A percentile compares a stretch with the other conserved stretches of the same genome.
Evolutionary conservation across 2,329 filamentous ascomycete genomes (phyloP).

Genomic region (Pseudocercospora eumusae): DNA sequence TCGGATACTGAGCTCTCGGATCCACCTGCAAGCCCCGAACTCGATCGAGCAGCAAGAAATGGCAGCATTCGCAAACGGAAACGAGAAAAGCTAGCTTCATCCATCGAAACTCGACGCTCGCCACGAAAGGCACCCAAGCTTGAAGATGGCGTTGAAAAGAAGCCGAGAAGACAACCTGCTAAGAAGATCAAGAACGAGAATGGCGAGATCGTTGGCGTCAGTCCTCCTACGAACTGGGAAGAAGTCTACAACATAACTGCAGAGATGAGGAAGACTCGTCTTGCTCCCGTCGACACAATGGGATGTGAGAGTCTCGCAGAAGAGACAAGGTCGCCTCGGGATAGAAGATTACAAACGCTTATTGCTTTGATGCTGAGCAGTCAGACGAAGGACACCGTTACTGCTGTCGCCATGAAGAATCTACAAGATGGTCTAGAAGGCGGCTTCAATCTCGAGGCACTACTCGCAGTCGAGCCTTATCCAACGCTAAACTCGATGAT

Average conservation of each 20-base stretch:
- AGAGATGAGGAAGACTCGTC: slow-evolving; percentile 71
- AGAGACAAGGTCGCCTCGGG: slow-evolving; percentile 50
- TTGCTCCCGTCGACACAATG: slow-evolving; percentile 94
- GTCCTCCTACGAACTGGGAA: slow-evolving; percentile 77
- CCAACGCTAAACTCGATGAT: slow-evolving; percentile 71
- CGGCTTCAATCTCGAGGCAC: slow-evolving; percentile 72
- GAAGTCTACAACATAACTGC: slow-evolving; percentile 75
- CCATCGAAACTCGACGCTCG: slow-evolving; percentile 29
- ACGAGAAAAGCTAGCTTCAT: slow-evolving; percentile 22
- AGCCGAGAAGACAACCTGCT: slow-evolving; percentile 35
- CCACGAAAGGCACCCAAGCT: slow-evolving; percentile 35
- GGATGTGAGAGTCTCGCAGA: slow-evolving; percentile 80
- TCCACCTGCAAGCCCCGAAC: slow-evolving; percentile 22
- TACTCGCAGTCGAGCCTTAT: slow-evolving; percentile 68
- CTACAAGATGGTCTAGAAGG: slow-evolving; percentile 71
- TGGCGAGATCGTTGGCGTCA: slow-evolving; percentile 30
- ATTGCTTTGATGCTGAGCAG: slow-evolving; percentile 86
- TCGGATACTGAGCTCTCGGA: slow-evolving; percentile 24
- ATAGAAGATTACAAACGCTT: slow-evolving; percentile 81
- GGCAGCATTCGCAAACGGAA: slow-evolving; percentile 31
- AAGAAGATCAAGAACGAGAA: slow-evolving; percentile 40
- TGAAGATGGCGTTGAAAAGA: slow-evolving; percentile 22
- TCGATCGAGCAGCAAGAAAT: slow-evolving; percentile 13
- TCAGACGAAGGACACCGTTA: slow-evolving; percentile 92
- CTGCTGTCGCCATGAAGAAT: slow-evolving; percentile 75